Evolutionary conservation across 2,329 filamentous ascomycete species (phyloP), one percentile per base, ranked within the genome.

Genomic region (Pseudocercospora vitis): DNA sequence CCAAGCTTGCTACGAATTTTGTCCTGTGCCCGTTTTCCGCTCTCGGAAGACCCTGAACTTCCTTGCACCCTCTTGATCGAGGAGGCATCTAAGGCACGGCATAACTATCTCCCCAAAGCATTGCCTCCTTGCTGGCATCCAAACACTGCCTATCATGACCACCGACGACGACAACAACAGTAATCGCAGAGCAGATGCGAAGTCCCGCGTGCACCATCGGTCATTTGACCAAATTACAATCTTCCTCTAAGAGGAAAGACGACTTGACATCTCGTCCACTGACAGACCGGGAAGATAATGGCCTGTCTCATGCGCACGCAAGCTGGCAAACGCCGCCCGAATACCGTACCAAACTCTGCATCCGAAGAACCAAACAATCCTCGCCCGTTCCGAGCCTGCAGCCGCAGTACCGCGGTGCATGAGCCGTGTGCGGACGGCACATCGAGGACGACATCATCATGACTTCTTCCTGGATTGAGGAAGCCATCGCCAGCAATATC

Each of bases 51-150:
- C 37, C 37, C 37, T 40, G 4, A 19, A 23, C 26, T 21, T 19
- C 4, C 37, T 42, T 42, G 37, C 37, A 24, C n/a, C n/a, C 37
- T 42, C 37, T 40, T 40, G 19, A 40, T 40, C 37, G 37, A 40
- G 37, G 23, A 23, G 23, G 37, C 19, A 19, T 19, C 23, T 21
- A 24, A 19, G 37, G n/a, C n/a, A n/a, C n/a, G n/a, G n/a, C n/a
- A n/a, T n/a, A n/a, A n/a, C n/a, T n/a, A n/a, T n/a, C n/a, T n/a
- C n/a, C n/a, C n/a, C n/a, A n/a, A n/a, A n/a, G n/a, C n/a, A n/a
- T n/a, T n/a, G n/a, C n/a, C 18, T n/a, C 18, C 23, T 19, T 40
- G 16, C 37, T 16, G 19, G 33, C 37, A 40, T 40, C 9, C 2
- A 39, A 39, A 39, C n/a, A n/a, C n/a, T n/a, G n/a, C n/a, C n/a